Conservation (phyloP, 2,329 filamentous ascomycete genomes). For the Meredithiella fracta region DNA sequence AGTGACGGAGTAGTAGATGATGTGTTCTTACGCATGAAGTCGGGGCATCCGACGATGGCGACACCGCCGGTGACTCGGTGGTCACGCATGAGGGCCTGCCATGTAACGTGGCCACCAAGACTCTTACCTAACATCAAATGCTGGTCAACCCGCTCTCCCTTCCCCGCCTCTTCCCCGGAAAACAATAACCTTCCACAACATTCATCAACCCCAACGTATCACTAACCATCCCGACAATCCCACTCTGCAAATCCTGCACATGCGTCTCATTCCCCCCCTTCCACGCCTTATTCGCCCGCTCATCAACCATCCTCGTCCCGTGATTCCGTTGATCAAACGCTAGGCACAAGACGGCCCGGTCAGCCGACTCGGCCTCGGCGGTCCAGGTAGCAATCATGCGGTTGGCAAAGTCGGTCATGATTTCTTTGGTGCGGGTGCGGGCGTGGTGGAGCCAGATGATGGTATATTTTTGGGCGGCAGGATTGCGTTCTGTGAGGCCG, state of each 20-base stretch:
- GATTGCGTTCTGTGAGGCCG: constrained; percentile 55
- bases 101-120: constrained; percentile 73
- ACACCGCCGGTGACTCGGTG: constrained; percentile 63
- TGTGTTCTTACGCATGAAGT: constrained; percentile 48
- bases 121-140: constrained; percentile 71
- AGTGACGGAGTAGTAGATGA: too few species aligned
- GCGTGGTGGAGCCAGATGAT: constrained; percentile 89
- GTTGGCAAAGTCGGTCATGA: constrained; percentile 62
- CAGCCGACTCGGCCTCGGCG: constrained; percentile 19
- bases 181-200: constrained; percentile 59
- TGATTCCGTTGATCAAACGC: constrained; percentile 91
- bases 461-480: constrained; percentile 39
- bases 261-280: constrained; percentile 57
- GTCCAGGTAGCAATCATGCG: constrained; percentile 55
- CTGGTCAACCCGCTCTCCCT: constrained; percentile 30
- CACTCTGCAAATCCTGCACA: constrained; percentile 81
- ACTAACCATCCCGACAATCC: constrained; percentile 53
- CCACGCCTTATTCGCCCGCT: constrained; percentile 62
- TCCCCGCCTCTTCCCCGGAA: constrained; percentile 29
- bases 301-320: constrained; percentile 52
- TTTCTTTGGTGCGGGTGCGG: constrained; percentile 49
- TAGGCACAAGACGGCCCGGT: constrained; percentile 55
- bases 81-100: constrained; percentile 68
- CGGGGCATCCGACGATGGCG: constrained; percentile 74
- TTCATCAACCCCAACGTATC: constrained; percentile 65